Evolutionary conservation across 495 filamentous ascomycete species (phyloP).

Genomic region (Aspergillus incahuasiensis): DNA sequence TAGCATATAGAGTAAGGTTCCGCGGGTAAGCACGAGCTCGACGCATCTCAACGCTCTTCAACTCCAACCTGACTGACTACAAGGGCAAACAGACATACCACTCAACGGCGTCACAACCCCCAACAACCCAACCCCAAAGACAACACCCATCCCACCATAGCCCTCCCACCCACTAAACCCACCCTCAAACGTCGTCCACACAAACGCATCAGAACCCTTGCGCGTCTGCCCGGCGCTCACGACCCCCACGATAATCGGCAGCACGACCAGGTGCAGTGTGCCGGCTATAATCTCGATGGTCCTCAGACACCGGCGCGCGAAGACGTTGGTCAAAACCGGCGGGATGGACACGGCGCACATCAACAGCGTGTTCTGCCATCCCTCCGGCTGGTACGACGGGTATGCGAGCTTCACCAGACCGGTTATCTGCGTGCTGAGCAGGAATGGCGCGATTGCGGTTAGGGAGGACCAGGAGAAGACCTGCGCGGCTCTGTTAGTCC

Average conservation of each 20-base stretch:
- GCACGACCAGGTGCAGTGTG: constrained; percentile 46
- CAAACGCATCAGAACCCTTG: constrained; percentile 37
- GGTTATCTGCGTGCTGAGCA: constrained; percentile 46
- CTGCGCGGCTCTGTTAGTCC: constrained; percentile 25
- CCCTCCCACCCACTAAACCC: constrained; percentile 41
- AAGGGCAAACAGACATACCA: constrained; percentile 13
- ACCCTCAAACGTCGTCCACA: constrained; percentile 42
- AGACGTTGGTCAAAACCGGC: constrained; percentile 41
- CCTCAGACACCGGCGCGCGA: constrained; percentile 38
- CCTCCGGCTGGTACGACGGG: constrained; percentile 34
- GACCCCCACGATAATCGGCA: constrained; percentile 41
- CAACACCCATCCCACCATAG: constrained; percentile 35
- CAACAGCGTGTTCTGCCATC: constrained; percentile 48
- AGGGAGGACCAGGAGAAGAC: constrained; percentile 39
- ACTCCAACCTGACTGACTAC: too few species aligned
- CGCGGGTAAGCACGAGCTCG: too few species aligned
- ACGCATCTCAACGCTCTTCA: too few species aligned
- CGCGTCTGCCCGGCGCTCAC: constrained; percentile 42
- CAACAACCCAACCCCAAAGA: constrained; percentile 38
- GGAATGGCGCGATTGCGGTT: constrained; percentile 43
- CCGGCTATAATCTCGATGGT: constrained; percentile 44
- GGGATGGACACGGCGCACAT: constrained; percentile 41
- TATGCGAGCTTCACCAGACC: constrained; percentile 42
- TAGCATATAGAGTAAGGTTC: not conserved
- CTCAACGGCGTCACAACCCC: constrained; percentile 27